These are phyloP conservation scores for Mycena capillaripes DNA, from an alignment of 768 basidiomycete genomes.

Conservation along the genomic window DNA sequence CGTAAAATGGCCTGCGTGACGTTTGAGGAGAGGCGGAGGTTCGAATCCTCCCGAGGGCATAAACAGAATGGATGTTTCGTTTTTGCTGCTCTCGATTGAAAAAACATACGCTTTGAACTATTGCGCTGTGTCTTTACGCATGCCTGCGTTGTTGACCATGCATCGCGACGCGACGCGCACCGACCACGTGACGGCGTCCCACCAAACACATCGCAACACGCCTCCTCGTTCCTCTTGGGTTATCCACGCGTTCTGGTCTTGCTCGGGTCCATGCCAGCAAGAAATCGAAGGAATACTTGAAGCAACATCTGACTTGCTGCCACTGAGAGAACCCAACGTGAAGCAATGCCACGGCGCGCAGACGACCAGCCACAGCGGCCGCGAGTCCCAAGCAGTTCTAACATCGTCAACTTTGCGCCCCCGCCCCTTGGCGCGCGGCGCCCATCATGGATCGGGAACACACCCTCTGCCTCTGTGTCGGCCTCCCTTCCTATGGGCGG, in stretches of 20 bases:
- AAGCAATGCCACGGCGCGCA: conserved; percentile 1
- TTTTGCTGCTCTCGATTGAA: too few species aligned
- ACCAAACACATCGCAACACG: not conserved
- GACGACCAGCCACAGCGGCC: not conserved
- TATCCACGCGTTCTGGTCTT: not conserved
- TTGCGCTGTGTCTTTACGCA: too few species aligned
- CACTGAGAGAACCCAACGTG: not conserved
- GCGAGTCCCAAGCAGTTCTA: conserved; percentile 3
- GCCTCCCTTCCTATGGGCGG: too few species aligned
- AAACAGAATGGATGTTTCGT: not conserved
- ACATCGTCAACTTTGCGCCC: conserved; percentile 21
- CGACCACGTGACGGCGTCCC: conserved; percentile 2
- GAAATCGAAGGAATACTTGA: not conserved
- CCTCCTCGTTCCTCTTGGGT: not conserved
- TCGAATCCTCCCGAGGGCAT: too few species aligned
- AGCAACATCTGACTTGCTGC: not conserved
- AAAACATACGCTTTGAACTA: too few species aligned
- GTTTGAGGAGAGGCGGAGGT: not conserved
- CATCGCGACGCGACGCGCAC: not conserved
- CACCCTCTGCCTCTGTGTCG: not conserved
- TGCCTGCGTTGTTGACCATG: too few species aligned
- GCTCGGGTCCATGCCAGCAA: too few species aligned
- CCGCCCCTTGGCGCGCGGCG: conserved; percentile 14
- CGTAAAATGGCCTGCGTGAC: too few species aligned
- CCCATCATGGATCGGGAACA: conserved; percentile 5